Evolutionary conservation across 495 filamentous ascomycete genomes (phyloP), one percentile per base, ranked within the genome.

Genomic region (Penicillium canariense): DNA sequence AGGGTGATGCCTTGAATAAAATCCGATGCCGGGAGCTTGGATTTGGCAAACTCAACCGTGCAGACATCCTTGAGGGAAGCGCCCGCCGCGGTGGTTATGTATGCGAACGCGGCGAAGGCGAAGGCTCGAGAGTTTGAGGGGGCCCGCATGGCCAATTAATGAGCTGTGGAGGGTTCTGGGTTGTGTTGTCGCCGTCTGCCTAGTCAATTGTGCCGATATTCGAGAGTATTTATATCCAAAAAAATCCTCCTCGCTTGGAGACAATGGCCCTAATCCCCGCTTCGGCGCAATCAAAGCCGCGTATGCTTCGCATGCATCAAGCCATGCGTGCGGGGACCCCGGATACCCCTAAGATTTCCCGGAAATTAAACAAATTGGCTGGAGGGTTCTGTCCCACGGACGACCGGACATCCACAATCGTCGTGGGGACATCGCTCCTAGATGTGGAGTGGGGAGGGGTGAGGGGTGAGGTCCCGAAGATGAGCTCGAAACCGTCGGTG

Each of bases 1-100:
- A 76, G 55, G 1, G 64, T 67, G 27, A 77, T 61, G 2, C 66
- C 72, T 20, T 65, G 55, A 11, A 67, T 63, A 17, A 66, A 52
- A 28, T 63, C 63, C 18, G 34, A 44, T 11, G 50, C 23, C 0
- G 72, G 72, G 0, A 75, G 56, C n/a, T 55, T 54, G 7, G 63
- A 48, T 4, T 63, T 39, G 20, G 56, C 64, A 56, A 70, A 68
- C 25, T 54, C 47, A 3, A 52, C 50, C 1, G 70, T 68, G 55
- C 72, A 75, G 40, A 69, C 56, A 5, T 72, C 67, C 9, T 53
- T 50, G 3, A 71, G 59, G 17, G 58, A 55, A 20, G 50, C 30
- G 7, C 54, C 36, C 6, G 20, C 22, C 12, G 28, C 36, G 5
- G 53, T 25, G 17, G 45, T 36, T 15, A 26, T 27, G 8, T 17